A percentile compares a stretch with the other conserved stretches of the same genome.
Conservation (phyloP, 2,329 filamentous ascomycete genomes). For the Monosporascus sp. region DNA sequence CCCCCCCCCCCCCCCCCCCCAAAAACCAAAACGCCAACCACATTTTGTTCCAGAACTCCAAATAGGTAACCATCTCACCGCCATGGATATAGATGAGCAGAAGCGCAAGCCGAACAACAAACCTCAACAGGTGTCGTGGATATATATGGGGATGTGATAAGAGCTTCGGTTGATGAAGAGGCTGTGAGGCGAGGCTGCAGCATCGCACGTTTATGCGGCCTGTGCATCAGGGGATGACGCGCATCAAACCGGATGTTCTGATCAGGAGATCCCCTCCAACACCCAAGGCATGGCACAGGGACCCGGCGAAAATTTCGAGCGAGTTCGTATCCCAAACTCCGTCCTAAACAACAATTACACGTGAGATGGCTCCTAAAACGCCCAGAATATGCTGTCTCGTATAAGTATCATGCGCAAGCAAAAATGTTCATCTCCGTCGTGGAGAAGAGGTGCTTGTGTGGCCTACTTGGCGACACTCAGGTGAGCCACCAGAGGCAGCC, state of each 20-base stretch:
- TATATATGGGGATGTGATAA: neutral
- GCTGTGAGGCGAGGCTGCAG: neutral
- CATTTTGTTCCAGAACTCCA: neutral
- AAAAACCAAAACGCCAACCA: neutral
- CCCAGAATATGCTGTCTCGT: neutral
- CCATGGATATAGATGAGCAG: neutral
- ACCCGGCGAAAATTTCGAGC: neutral
- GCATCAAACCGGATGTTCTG: neutral
- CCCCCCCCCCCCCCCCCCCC: neutral
- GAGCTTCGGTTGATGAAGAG: neutral
- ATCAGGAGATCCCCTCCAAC: neutral
- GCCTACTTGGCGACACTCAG: constrained; percentile 20
- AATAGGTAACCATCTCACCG: neutral
- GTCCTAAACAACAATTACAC: neutral
- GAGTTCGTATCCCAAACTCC: neutral
- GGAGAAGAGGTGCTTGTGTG: neutral
- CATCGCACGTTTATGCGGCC: neutral
- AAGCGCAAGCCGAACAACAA: neutral
- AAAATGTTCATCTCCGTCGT: neutral
- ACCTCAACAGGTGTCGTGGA: neutral
- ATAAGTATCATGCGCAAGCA: neutral
- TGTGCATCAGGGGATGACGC: neutral
- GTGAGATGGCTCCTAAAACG: neutral
- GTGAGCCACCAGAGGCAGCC: constrained; percentile 50
- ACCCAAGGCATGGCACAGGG: neutral